Evolutionary conservation across 1,284 basidiomycete species (phyloP).

Genomic region (Pascua guehoae): DNA sequence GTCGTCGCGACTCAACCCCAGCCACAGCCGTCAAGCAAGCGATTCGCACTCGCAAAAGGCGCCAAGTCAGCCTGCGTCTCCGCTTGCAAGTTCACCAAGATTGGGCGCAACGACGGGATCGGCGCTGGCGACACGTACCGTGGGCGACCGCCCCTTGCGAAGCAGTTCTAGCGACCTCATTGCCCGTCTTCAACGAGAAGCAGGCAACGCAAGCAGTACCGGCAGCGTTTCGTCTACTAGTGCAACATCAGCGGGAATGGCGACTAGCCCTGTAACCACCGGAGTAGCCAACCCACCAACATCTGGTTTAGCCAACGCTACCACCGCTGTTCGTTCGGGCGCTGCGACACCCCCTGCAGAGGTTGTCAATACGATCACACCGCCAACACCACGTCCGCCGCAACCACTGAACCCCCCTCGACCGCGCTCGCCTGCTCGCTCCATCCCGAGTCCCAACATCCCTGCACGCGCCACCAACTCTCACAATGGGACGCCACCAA

Average conservation of each 20-base stretch:
- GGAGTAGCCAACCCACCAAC: too few relatives aligned
- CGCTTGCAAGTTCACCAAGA: constrained; percentile 1
- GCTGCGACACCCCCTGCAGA: too few relatives aligned
- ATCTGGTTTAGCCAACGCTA: too few relatives aligned
- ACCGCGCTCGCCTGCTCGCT: constrained; percentile 10
- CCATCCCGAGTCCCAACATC: constrained; percentile 1
- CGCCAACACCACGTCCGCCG: too few relatives aligned
- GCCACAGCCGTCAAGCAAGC: neutral
- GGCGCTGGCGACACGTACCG: neutral
- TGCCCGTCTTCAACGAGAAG: constrained; percentile 9
- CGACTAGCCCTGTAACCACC: too few relatives aligned
- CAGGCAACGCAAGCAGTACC: too few relatives aligned
- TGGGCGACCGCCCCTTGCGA: constrained; percentile 8
- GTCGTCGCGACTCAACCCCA: neutral
- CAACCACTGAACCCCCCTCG: neutral
- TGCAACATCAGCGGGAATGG: too few relatives aligned
- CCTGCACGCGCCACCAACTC: constrained; percentile 7
- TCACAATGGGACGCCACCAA: constrained; percentile 15
- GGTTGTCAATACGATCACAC: too few relatives aligned
- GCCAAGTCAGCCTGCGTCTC: neutral
- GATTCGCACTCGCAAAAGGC: neutral
- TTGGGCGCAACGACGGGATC: neutral
- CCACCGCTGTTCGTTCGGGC: too few relatives aligned
- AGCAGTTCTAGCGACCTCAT: constrained; percentile 19
- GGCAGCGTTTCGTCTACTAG: too few relatives aligned